Conservation (phyloP, 768 basidiomycete genomes). For the Lentinula aciculospora region DNA sequence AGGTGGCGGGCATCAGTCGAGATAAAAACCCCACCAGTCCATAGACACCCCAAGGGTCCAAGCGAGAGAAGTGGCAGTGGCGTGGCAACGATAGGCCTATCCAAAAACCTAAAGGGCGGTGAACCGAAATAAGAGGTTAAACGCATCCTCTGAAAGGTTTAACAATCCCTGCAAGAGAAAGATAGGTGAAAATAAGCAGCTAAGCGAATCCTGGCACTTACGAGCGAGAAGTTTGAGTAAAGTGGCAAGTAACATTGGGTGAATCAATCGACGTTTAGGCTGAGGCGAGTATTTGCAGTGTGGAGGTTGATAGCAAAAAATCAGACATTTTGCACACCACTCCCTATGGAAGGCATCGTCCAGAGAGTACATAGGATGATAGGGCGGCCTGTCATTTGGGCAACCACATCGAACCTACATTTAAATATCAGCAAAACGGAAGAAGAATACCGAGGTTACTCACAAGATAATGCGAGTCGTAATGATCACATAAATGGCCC, state of each 20-base stretch:
- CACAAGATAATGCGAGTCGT: slow-evolving; percentile 20
- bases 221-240: background rate
- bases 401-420: slow-evolving; percentile 24
- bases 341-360: slow-evolving; percentile 26
- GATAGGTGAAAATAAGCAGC: background rate
- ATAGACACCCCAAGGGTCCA: too few relatives aligned
- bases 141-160: background rate
- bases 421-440: background rate
- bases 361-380: slow-evolving; percentile 23
- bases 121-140: background rate
- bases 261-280: background rate
- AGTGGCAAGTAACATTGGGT: background rate
- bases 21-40: too few relatives aligned
- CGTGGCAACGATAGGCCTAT: background rate
- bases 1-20: too few relatives aligned
- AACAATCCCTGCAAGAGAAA: background rate
- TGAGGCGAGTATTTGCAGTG: slow-evolving; percentile 13
- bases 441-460: background rate
- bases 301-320: slow-evolving; percentile 21
- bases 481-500: slow-evolving; percentile 5
- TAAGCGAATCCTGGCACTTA: background rate
- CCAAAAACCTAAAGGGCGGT: background rate
- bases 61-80: background rate
- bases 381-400: slow-evolving; percentile 20
- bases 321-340: slow-evolving; percentile 27